phyloP scores from a whole-genome alignment of 176 grass and related monocot species.

The Oryza brachyantha region DNA sequence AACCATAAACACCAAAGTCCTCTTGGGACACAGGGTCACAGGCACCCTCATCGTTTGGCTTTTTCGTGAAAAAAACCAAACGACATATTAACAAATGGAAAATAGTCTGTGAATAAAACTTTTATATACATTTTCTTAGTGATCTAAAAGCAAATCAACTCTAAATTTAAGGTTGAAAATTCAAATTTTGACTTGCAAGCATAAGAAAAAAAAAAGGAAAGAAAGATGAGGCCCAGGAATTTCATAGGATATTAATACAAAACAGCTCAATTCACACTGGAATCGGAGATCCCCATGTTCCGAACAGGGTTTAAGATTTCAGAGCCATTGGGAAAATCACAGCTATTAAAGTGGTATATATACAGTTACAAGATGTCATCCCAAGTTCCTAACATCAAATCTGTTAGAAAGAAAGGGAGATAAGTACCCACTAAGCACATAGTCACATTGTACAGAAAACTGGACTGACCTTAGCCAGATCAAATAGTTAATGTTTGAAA shows the following conservation, averaged over 20 bases:
- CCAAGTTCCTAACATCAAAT: background rate
- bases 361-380: background rate
- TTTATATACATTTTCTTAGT: too few species aligned
- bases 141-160: too few species aligned
- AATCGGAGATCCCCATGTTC: background rate
- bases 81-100: too few species aligned
- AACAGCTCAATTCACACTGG: background rate
- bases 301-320: background rate
- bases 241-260: background rate
- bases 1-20: background rate
- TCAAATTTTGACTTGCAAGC: too few species aligned
- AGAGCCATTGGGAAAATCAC: background rate
- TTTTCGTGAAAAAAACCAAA: too few species aligned
- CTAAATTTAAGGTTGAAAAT: too few species aligned
- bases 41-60: too few species aligned
- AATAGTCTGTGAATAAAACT: too few species aligned
- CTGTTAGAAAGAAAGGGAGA: background rate
- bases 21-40: background rate
- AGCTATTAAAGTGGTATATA: background rate
- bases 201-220: too few species aligned
- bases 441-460: background rate
- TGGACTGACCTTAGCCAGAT: background rate
- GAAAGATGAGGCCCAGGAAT: too few species aligned
- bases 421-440: constrained; percentile 1
- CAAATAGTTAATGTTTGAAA: background rate